phyloP scores from a whole-genome alignment of 768 basidiomycete genomes.

The Clathrus columnatus region DNA sequence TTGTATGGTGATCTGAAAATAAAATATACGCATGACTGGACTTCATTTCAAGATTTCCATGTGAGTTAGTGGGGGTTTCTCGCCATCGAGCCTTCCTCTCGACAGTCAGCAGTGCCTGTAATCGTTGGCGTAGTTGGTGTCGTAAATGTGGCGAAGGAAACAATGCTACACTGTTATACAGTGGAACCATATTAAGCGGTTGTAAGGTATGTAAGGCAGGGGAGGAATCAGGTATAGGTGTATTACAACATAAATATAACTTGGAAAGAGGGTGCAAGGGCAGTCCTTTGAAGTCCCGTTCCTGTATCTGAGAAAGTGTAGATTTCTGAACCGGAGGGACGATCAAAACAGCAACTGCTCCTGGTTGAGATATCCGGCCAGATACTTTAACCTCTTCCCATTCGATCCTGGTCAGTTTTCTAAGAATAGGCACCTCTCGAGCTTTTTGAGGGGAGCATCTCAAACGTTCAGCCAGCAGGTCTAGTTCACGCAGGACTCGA shows the following conservation, averaged over 20 bases:
- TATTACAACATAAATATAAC: too few species aligned
- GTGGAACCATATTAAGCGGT: slow-evolving; percentile 37
- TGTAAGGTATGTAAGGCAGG: slow-evolving; percentile 17
- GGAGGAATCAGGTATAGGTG: too few species aligned
- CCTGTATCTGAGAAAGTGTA: slow-evolving; percentile 24
- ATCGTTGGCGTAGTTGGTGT: slow-evolving; percentile 41
- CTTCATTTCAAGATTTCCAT: slow-evolving; percentile 27
- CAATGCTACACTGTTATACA: slow-evolving; percentile 57
- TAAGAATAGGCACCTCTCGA: slow-evolving; percentile 33
- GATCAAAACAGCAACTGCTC: slow-evolving; percentile 59
- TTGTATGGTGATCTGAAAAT: slow-evolving; percentile 39
- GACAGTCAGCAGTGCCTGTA: slow-evolving; percentile 38
- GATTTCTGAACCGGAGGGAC: slow-evolving; percentile 58
- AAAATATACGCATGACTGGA: slow-evolving; percentile 66
- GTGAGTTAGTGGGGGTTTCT: slow-evolving; percentile 12
- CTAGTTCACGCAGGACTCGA: slow-evolving; percentile 68
- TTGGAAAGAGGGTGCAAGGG: slow-evolving; percentile 17
- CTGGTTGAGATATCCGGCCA: slow-evolving; percentile 37
- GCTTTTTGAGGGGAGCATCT: slow-evolving; percentile 17
- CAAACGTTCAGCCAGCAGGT: slow-evolving; percentile 43
- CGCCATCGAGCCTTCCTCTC: slow-evolving; percentile 32
- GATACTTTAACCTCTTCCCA: slow-evolving; percentile 40
- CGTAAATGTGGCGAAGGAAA: slow-evolving; percentile 59
- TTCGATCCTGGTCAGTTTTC: slow-evolving; percentile 58
- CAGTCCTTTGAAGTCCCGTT: slow-evolving; percentile 32